Conservation (phyloP, 202 grass and related monocot genomes). For the Schoenoplectus triqueter region DNA sequence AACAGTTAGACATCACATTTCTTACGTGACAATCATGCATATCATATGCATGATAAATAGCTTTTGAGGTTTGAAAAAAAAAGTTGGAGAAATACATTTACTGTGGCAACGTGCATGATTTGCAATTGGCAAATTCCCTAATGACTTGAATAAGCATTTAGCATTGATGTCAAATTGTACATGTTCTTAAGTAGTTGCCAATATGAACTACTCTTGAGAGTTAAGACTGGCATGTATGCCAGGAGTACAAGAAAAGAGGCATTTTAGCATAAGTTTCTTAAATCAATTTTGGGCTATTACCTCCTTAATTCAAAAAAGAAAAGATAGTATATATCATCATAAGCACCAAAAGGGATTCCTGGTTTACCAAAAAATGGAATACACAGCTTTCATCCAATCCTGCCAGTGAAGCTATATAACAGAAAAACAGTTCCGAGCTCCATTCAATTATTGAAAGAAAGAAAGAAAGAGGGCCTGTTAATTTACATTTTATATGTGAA, state of each 20-base stretch:
- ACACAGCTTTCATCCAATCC: neutral
- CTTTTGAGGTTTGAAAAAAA: neutral
- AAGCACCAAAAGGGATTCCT: neutral
- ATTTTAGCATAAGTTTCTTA: conserved; percentile 11
- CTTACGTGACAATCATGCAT: neutral
- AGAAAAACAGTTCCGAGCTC: neutral
- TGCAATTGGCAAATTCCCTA: neutral
- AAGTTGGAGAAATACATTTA: neutral
- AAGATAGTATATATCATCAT: neutral
- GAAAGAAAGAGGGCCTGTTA: neutral
- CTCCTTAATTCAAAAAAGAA: conserved; percentile 5
- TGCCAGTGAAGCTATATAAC: neutral
- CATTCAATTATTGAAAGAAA: neutral
- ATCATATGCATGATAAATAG: neutral
- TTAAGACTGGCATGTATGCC: neutral
- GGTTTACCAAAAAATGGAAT: conserved; percentile 8
- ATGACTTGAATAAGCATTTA: neutral
- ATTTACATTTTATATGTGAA: neutral
- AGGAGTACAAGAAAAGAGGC: neutral
- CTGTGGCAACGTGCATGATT: neutral
- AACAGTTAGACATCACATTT: neutral
- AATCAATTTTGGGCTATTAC: neutral
- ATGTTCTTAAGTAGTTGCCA: conserved; percentile 19
- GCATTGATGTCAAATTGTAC: neutral
- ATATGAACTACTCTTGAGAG: neutral